Base-by-base conservation (phyloP, 2,329 filamentous ascomycete genomes). In the Colletotrichum lentis region DNA sequence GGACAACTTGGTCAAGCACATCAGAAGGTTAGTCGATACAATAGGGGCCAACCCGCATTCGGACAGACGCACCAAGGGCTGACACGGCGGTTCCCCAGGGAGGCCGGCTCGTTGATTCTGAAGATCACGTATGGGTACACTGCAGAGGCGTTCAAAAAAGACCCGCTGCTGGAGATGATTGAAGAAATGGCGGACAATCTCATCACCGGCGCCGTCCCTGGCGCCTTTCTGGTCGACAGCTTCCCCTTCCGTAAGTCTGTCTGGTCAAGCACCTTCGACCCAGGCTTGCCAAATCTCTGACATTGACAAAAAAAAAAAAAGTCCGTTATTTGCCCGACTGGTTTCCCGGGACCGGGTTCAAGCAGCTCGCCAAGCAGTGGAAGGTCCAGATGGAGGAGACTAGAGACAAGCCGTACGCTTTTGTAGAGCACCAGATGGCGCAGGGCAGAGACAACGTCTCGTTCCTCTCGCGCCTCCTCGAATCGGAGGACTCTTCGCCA, bases 11-110 rank as follows among this genome's bases (percentile, higher is more conserved):
- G 44, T 78, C 0, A 65, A 79, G 5, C 82, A 85, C 54, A 77
- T 86, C 8, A 75, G 76, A 63, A 83, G 74, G 80, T 81, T 66
- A 61, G 77, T 75, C 0, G 18, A 24, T n/a, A n/a, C n/a, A n/a
- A n/a, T n/a, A n/a, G n/a, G n/a, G n/a, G n/a, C n/a, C n/a, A n/a
- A n/a, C n/a, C n/a, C n/a, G n/a, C n/a, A n/a, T n/a, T n/a, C n/a
- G n/a, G n/a, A n/a, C n/a, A n/a, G n/a, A 16, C 3, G 10, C n/a
- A 24, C 2, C 1, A 2, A 3, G 16, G 7, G 10, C 35, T 60
- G 16, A 60, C 46, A 20, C 7, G 27, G 7, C 7, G 12, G 27
- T 12, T 31, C 10, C 3, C 0, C 1, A 69, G 60, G 37, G 68
- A 73, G 70, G 73, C 66, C 1, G 69, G 56, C 7, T 58, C 61